Conservation (phyloP, 2,329 filamentous ascomycete species). For the Coniochaeta sp. region DNA sequence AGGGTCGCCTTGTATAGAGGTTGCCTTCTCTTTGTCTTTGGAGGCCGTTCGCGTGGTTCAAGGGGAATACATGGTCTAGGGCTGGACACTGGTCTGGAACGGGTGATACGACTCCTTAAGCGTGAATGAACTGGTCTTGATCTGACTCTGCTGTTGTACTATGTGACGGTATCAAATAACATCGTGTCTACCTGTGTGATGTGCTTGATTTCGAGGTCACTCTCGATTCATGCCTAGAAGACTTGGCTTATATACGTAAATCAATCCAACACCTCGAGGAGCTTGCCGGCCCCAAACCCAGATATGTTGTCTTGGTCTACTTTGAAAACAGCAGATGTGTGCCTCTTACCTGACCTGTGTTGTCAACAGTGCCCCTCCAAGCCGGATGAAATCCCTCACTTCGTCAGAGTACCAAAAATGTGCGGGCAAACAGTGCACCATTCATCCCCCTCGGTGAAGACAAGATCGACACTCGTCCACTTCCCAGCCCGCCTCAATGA, state of each 20-base stretch:
- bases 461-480: conserved; percentile 43
- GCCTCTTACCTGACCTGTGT: no score
- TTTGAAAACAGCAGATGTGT: no score
- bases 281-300: no score
- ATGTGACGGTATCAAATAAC: no score
- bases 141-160: not conserved
- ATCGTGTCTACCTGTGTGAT: not conserved
- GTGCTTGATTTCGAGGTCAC: no score
- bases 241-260: no score
- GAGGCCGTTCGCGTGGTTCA: not conserved
- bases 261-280: no score
- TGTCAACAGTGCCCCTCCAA: no score
- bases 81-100: not conserved
- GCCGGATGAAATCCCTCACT: conserved; percentile 22
- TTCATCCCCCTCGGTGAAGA: conserved; percentile 28
- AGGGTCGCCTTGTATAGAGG: not conserved
- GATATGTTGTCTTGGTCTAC: no score
- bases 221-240: no score
- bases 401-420: conserved; percentile 43
- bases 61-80: not conserved
- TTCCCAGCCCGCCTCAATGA: conserved; percentile 39
- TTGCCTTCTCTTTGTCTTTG: not conserved
- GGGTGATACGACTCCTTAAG: not conserved
- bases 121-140: not conserved
- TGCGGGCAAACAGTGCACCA: conserved; percentile 39